Base-by-base conservation (phyloP, 129 eudicot genomes). In the Ambrosia artemisiifolia region DNA sequence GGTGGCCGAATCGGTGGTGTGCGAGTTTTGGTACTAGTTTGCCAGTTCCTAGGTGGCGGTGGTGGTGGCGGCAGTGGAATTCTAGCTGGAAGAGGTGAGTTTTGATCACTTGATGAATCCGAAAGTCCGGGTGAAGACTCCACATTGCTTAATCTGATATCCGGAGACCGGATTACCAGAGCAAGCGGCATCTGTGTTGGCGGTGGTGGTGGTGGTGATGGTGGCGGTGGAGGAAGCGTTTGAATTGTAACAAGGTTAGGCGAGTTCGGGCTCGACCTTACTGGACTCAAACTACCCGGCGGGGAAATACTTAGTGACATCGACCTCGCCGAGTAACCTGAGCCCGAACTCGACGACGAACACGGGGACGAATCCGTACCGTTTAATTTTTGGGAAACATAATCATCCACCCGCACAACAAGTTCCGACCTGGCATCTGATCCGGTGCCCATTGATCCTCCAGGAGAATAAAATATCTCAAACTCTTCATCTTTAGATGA, bases 381-480 rank as follows among this genome's bases (percentile, higher is more conserved):
- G 32, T 74, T 65, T 65, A 80, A 66, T 7, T 60, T 70, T 54
- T 63, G 51, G 0, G 79, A n/a, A 1, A 64, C 82, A 10, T 81
- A 75, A 65, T 53, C 83, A 47, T 72, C 86, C 42, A 70, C 81
- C 35, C 77, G 83, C 0, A 79, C 74, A 24, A 17, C 81, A 78
- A 7, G 84, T 62, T 18, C 28, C 28, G 28, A 91, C 28, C 89
- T 75, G 1, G 95, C 81, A 32, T 78, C 87, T 35, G 95, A 87
- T 79, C 82, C 83, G 34, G 83, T 78, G n/a, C 85, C 89, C 44
- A 85, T 80, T 42, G 95, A 90, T 11, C 75, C 95, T 72, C 83
- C 73, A 0, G 97, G 95, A 65, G 97, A 91, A 77, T 87, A 91
- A 73, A 91, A 91, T 33, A 83, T 86, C 4, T 87, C 97, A 6